Evolutionary conservation across 2,329 filamentous ascomycete genomes (phyloP).

Genomic region (Ophiostoma pallidulum): DNA sequence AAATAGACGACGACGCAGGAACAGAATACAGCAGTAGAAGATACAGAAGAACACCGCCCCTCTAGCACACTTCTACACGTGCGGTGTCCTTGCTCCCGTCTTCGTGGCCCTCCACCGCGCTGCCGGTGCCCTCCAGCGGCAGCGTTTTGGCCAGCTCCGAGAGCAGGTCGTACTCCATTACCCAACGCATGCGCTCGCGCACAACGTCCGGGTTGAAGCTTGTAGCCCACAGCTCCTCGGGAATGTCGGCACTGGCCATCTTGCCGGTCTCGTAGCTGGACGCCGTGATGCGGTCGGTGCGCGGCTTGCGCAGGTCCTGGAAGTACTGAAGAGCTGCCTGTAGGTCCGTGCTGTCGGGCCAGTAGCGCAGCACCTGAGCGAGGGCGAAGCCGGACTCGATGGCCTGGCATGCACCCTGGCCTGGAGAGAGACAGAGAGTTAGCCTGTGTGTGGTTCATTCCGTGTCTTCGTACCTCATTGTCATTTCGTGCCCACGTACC

Average conservation of each 20-base stretch:
- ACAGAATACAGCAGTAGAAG: too few species aligned
- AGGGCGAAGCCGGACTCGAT: constrained; percentile 30
- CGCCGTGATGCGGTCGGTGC: constrained; percentile 13
- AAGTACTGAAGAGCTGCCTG: constrained; percentile 12
- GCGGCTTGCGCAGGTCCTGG: constrained; percentile 15
- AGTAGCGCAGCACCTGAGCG: constrained; percentile 21
- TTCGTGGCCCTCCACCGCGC: neutral
- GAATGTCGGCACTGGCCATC: constrained; percentile 16
- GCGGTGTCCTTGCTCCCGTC: too few species aligned
- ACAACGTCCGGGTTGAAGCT: constrained; percentile 9
- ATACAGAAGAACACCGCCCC: too few species aligned
- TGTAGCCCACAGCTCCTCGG: constrained; percentile 13
- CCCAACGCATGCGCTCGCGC: constrained; percentile 16
- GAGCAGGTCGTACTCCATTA: constrained; percentile 15
- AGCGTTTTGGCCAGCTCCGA: constrained; percentile 13
- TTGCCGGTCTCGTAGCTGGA: constrained; percentile 16
- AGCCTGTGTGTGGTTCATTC: too few species aligned
- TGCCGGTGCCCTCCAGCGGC: neutral
- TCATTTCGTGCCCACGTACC: too few species aligned
- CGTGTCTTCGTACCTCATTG: too few species aligned
- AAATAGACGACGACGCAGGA: too few species aligned
- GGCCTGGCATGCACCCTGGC: constrained; percentile 35
- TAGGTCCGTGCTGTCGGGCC: constrained; percentile 6
- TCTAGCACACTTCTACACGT: too few species aligned
- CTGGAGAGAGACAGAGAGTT: too few species aligned